Conservation (phyloP, 208 protist species). For the Leishmania aethiopica region DNA sequence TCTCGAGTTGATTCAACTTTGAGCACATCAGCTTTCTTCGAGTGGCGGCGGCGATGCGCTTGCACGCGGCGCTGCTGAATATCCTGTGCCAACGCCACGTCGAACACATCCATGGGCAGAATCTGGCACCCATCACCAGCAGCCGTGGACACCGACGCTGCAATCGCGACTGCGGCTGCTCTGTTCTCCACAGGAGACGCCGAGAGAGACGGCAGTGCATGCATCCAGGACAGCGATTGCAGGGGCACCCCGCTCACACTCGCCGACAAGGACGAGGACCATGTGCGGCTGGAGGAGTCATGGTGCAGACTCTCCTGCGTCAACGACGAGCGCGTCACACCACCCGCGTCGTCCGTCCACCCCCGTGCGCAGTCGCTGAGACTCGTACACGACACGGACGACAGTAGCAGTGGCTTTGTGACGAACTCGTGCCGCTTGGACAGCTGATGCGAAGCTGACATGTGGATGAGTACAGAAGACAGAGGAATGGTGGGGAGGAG, state of each 20-base stretch:
- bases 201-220: background rate
- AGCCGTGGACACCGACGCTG: background rate
- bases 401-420: background rate
- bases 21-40: background rate
- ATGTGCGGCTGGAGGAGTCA: conserved; percentile 19
- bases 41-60: background rate
- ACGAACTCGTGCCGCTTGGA: background rate
- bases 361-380: conserved; percentile 11
- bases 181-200: background rate
- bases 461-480: background rate
- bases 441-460: background rate
- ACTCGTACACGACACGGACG: background rate
- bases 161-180: background rate
- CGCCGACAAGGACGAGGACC: conserved; percentile 1
- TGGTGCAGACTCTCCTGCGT: conserved; percentile 10
- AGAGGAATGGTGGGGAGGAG: background rate
- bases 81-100: conserved; percentile 19
- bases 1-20: background rate
- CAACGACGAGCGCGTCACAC: conserved; percentile 25
- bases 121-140: background rate
- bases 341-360: conserved; percentile 9
- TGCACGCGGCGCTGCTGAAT: conserved; percentile 5
- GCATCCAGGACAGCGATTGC: background rate
- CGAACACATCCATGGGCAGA: conserved; percentile 21
- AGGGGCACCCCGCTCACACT: background rate